Base-by-base conservation (phyloP, 2,329 filamentous ascomycete species). In the Exophiala bonariae region DNA sequence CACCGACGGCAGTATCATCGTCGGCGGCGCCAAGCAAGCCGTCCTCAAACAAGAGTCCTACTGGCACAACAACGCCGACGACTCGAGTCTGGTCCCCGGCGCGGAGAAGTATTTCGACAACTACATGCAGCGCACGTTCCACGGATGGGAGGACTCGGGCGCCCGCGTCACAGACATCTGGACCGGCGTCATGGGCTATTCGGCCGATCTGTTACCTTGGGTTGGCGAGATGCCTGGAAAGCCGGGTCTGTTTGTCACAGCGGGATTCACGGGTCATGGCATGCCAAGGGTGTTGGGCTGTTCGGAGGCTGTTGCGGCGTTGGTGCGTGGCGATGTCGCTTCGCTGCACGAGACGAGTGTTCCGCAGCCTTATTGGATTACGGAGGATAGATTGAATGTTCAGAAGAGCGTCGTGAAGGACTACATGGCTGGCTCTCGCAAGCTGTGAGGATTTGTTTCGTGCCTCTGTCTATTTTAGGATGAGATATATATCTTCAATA, bases 231-330 rank as follows among this genome's bases (percentile, higher is more conserved):
- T 74, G 40, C 75, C 74, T 2, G 67, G 63, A 3, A 63, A 64
- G 41, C 56, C 64, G 3, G 71, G 73, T 0, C 59, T 85, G 17
- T 83, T 77, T 71, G 67, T 82, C 1, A 71, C 74, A 23, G 79
- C 78, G 3, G 75, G 79, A 5, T 86, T 85, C 53, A 83, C 84
- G 53, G 83, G 83, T 1, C 81, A 86, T 61, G 81, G 82, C 0
- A 86, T 85, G 83, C 82, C 82, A 1, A 63, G 81, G 23, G 80
- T 80, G 44, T 78, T 55, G 16, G 55, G 82, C 76, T 0, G 56
- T 86, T 48, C 77, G 74, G 2, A 65, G 68, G 22, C 81, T 84
- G 77, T 73, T 83, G 52, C 42, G 63, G 16, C 55, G 59, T 50
- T 67, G 41, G 9, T 61, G 48, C 22, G 45, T 7, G 52, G 49